Percentiles rank a stretch among this genome's conserved stretches.
These are phyloP conservation scores for Tephrocybe sp. DNA, from an alignment of 768 basidiomycete genomes.

Conservation along the genomic window DNA sequence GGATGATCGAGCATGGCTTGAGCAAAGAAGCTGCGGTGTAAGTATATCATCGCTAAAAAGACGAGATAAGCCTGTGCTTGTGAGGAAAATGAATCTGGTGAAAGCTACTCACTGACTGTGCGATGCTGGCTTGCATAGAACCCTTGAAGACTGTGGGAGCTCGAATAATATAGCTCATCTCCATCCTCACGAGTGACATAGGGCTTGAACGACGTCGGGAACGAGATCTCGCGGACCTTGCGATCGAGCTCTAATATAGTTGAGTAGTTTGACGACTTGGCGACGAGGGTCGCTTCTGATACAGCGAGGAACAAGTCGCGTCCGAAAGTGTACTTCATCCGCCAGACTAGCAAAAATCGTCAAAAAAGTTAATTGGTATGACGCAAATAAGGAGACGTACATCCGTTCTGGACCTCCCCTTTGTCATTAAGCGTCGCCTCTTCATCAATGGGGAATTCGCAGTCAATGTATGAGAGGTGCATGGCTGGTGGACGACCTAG, in stretches of 20 bases:
- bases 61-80: background rate
- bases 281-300: constrained; percentile 45
- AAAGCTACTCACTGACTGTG: constrained; percentile 48
- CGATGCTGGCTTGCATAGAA: constrained; percentile 57
- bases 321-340: constrained; percentile 52
- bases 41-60: constrained; percentile 47
- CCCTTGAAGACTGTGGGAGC: constrained; percentile 47
- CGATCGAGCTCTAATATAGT: constrained; percentile 49
- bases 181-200: constrained; percentile 43
- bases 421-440: constrained; percentile 41
- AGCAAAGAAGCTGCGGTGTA: constrained; percentile 57
- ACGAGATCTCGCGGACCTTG: constrained; percentile 44
- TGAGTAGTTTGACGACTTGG: constrained; percentile 42
- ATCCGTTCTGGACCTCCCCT: constrained; percentile 46
- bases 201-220: constrained; percentile 44
- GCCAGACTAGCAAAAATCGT: constrained; percentile 43
- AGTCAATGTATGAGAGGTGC: constrained; percentile 56
- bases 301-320: constrained; percentile 47
- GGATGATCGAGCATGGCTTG: constrained; percentile 56
- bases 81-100: background rate
- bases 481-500: constrained; percentile 60
- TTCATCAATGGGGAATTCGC: constrained; percentile 58
- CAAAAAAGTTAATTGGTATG: background rate
- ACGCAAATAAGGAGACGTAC: constrained; percentile 29
- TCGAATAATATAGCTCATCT: constrained; percentile 44